Base-by-base conservation (phyloP, 2,329 filamentous ascomycete genomes). In the Huntiella abstrusa region DNA sequence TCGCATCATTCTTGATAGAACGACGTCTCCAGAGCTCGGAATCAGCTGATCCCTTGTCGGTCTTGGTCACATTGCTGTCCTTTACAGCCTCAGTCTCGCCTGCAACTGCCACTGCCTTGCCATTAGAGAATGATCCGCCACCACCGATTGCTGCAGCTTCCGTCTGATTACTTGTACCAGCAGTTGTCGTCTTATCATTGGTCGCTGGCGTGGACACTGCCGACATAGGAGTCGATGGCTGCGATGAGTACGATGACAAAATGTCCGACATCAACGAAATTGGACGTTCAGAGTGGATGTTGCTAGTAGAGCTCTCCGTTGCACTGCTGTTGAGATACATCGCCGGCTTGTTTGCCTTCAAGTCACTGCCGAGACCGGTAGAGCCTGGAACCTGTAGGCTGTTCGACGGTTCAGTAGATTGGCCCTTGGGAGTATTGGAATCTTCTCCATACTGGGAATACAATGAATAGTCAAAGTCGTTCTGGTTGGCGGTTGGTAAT, bases 21-120 rank as follows among this genome's bases (percentile, higher is more conserved):
- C 71, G 65, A 45, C 71, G 63, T 48, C 64, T 63, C 70, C 69
- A 73, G 40, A 65, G 55, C 41, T 64, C 58, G 19, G 33, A 39
- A 19, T 39, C 40, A 17, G 22, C 22, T 28, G 39, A 22, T 19
- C 17, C 15, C 7, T 41, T 37, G 7, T 48, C 48, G n/a, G 37
- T 37, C 15, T 42, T 43, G 11, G 49, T 40, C 13, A 33, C 22
- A 28, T 28, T 28, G 6, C 22, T 28, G 7, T 3, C 22, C 22
- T 28, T 28, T 4, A 28, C 22, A 28, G 22, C 22, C 22, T 28
- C 22, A 28, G 22, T 28, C 22, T 28, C 22, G 22, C 22, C 22
- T 28, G 22, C 22, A 10, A 28, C 22, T 28, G 22, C 22, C 22
- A 28, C 22, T 28, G 22, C 22, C 22, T 10, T 28, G 6, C 7